Base-by-base conservation (phyloP, 352 stramenopile genomes). In the Phytophthora lateralis region DNA sequence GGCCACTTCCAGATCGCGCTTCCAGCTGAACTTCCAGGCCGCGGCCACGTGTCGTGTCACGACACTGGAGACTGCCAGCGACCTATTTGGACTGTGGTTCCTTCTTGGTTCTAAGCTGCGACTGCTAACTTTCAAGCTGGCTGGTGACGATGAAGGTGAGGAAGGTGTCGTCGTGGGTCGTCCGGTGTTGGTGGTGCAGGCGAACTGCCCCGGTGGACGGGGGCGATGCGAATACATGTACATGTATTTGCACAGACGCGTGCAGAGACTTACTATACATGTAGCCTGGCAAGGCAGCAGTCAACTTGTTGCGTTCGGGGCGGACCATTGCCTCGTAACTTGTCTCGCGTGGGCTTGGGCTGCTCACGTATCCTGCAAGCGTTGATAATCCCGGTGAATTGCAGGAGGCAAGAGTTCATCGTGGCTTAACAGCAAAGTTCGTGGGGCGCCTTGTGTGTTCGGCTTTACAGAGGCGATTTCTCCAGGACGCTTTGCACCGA, bases 21-120 rank as follows among this genome's bases (percentile, higher is more conserved):
- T 60, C 58, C 42, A 61, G 55, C 35, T 32, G 41, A 44, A 56
- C 27, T 56, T 63, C 60, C 59, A 67, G 51, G 42, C 7, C 6
- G 15, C 11, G 11, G 18, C 6, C 34, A 10, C n/a, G 17, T 38
- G 32, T 17, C 11, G 4, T 20, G 21, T 21, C 10, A 47, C 24
- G 26, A 24, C 15, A 26, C 24, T 55, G 34, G 43, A 61, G 51
- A 66, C 48, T 30, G 57, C 9, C 8, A 34, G 21, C 29, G 20
- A 37, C 37, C 20, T 21, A 49, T 57, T 18, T 17, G 7, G 8
- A 12, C 34, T 39, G n/a, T 39, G 27, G 2, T 51, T 51, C 26
- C 14, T n/a, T 15, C 29, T 12, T n/a, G 47, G 32, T 21, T 51
- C 15, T 1, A 20, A 18, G 21, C 20, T 34, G 21, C 15, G 43